phyloP scores from a whole-genome alignment of 169 alveolate genomes.

The Eimeria falciformis region DNA sequence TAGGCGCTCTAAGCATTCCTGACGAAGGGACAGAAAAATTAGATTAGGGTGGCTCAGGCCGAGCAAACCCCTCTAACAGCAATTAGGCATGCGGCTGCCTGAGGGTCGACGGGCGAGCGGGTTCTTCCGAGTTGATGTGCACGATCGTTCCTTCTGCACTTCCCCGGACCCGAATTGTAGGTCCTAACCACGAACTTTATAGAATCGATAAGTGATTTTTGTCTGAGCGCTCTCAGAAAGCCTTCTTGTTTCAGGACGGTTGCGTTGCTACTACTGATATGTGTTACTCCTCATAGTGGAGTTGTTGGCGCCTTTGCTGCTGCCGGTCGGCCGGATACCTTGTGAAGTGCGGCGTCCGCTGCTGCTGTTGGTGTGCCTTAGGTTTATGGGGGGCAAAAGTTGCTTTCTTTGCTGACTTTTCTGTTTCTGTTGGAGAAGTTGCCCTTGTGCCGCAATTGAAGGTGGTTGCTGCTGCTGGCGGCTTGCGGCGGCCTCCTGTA shows the following conservation, averaged over 20 bases:
- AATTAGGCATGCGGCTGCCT: too few relatives aligned
- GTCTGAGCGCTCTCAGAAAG: neutral
- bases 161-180: too few relatives aligned
- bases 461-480: slow-evolving; percentile 24
- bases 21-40: too few relatives aligned
- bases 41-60: too few relatives aligned
- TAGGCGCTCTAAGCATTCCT: too few relatives aligned
- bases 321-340: slow-evolving; percentile 31
- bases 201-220: neutral
- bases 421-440: neutral
- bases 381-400: slow-evolving; percentile 42
- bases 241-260: neutral
- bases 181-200: too few relatives aligned
- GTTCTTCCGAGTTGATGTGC: too few relatives aligned
- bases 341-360: slow-evolving; percentile 57
- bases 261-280: slow-evolving; percentile 23
- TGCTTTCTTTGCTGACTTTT: slow-evolving; percentile 33
- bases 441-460: neutral
- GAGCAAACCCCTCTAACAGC: too few relatives aligned
- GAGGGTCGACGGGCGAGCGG: too few relatives aligned
- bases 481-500: slow-evolving; percentile 4
- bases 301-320: slow-evolving; percentile 46
- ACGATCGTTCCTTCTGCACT: too few relatives aligned
- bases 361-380: slow-evolving; percentile 55
- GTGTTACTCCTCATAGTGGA: slow-evolving; percentile 51